Conservation (phyloP, 345 rosid genomes). For the Aegle marmelos region DNA sequence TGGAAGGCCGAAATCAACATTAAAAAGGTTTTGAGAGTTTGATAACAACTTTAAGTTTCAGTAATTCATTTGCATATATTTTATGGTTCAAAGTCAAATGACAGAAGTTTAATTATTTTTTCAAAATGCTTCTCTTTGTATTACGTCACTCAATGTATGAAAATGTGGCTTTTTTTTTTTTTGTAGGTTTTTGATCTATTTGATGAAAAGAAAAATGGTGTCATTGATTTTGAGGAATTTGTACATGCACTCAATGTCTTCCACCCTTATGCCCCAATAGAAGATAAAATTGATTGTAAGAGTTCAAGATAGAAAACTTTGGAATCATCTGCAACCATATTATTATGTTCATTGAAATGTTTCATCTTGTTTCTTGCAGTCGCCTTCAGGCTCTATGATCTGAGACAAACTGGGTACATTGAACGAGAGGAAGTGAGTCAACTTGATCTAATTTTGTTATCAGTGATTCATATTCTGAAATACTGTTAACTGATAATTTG, state of each 20-base stretch:
- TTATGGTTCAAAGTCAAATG: neutral
- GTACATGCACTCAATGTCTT: slow-evolving; percentile 69
- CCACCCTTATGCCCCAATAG: slow-evolving; percentile 71
- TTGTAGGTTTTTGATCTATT: slow-evolving; percentile 73
- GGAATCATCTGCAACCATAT: neutral
- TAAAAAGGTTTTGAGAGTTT: neutral
- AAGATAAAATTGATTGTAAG: slow-evolving; percentile 83
- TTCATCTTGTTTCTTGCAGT: slow-evolving; percentile 44
- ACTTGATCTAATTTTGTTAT: neutral
- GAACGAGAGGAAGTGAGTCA: slow-evolving; percentile 78
- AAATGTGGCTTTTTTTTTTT: neutral
- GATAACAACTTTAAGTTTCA: neutral
- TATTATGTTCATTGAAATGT: neutral
- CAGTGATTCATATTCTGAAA: neutral
- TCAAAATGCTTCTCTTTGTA: neutral
- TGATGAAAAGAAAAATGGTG: slow-evolving; percentile 84
- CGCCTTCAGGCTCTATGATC: slow-evolving; percentile 81
- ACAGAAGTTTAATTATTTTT: neutral
- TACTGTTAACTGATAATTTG: neutral
- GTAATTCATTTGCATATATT: neutral
- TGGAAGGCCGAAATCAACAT: neutral
- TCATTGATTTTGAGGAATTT: slow-evolving; percentile 87
- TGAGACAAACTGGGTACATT: slow-evolving; percentile 78
- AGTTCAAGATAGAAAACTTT: slow-evolving; percentile 14
- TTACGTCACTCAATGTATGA: neutral